Evolutionary conservation across 2,329 filamentous ascomycete species (phyloP).

Genomic region (Fusarium agapanthi): DNA sequence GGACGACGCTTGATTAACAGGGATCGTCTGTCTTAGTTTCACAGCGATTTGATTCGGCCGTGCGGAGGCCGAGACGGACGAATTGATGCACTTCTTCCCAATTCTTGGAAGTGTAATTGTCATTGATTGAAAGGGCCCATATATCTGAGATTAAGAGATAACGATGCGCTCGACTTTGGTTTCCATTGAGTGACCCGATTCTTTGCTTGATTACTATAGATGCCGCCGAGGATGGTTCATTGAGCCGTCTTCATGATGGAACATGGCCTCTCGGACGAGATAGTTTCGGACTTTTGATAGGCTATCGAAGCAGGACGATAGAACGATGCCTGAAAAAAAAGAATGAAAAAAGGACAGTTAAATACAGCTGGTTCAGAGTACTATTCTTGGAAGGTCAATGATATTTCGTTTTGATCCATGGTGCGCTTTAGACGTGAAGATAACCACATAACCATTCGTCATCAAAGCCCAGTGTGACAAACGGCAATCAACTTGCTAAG

Average conservation of each 20-base stretch:
- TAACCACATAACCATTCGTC: rapidly evolving
- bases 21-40: neutral
- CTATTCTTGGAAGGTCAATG: no score
- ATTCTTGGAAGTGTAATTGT: neutral
- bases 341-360: no score
- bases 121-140: neutral
- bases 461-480: neutral
- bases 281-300: neutral
- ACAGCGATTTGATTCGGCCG: neutral
- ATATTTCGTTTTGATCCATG: neutral
- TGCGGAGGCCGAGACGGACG: slow-evolving; percentile 36
- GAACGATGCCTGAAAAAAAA: no score
- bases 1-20: neutral
- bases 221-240: neutral
- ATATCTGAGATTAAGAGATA: neutral
- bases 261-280: neutral
- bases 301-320: no score
- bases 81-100: neutral
- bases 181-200: no score
- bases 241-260: neutral
- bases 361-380: neutral
- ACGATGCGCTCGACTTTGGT: rapidly evolving
- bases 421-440: neutral
- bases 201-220: neutral
- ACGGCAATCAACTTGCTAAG: neutral